Conservation (phyloP, 148 eudicot genomes). For the Nepenthes gracilis region DNA sequence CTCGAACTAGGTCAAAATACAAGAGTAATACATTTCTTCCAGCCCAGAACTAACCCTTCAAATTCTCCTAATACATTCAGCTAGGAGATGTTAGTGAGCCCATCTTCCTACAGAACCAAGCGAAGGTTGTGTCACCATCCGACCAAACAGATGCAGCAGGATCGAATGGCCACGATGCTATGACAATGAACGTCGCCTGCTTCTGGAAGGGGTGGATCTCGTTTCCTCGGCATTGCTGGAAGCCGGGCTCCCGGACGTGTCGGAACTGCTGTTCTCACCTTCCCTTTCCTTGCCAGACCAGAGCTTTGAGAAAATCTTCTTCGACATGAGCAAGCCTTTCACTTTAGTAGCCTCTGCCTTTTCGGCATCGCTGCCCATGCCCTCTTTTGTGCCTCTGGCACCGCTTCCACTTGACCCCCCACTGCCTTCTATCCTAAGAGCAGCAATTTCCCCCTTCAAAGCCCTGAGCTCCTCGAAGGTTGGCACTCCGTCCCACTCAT, state of each 20-base stretch:
- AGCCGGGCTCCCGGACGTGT: slow-evolving; percentile 75
- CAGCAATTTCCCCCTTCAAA: slow-evolving; percentile 58
- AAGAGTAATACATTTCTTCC: too few relatives aligned
- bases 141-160: neutral
- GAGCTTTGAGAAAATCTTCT: slow-evolving; percentile 58
- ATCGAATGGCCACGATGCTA: neutral
- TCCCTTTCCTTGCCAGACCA: slow-evolving; percentile 66
- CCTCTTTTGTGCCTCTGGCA: slow-evolving; percentile 1
- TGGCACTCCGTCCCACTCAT: slow-evolving; percentile 73
- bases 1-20: too few relatives aligned
- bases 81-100: too few relatives aligned
- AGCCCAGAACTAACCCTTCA: too few relatives aligned
- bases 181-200: slow-evolving; percentile 26
- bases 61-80: too few relatives aligned
- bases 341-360: slow-evolving; percentile 35
- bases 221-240: slow-evolving; percentile 62
- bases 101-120: neutral
- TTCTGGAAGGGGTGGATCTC: slow-evolving; percentile 63
- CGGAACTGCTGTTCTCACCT: slow-evolving; percentile 75
- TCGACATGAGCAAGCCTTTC: slow-evolving; percentile 47
- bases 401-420: slow-evolving; percentile 10
- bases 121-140: neutral
- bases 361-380: slow-evolving; percentile 20
- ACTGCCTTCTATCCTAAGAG: slow-evolving; percentile 31
- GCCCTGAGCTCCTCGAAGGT: slow-evolving; percentile 68